Conservation (phyloP, 495 filamentous ascomycete species). For the Penicillium coprophilum region DNA sequence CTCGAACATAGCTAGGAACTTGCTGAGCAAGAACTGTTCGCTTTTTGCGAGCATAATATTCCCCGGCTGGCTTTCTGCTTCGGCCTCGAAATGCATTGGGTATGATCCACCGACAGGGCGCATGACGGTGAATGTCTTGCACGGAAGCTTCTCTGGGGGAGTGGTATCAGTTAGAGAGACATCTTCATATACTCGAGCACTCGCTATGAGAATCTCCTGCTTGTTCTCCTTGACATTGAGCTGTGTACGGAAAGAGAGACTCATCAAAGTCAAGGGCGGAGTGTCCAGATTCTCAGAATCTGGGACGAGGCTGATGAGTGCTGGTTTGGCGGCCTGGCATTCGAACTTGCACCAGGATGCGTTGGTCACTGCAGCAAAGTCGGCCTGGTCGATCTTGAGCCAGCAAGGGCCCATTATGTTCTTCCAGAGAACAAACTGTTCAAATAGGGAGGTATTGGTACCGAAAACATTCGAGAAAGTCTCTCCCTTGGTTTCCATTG, state of each 20-base stretch:
- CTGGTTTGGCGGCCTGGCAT: constrained; percentile 74
- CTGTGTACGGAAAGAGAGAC: constrained; percentile 80
- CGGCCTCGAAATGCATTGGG: constrained; percentile 79
- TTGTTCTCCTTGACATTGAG: constrained; percentile 94
- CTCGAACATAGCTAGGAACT: constrained; percentile 85
- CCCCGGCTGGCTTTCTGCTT: constrained; percentile 68
- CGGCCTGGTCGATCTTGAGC: constrained; percentile 80
- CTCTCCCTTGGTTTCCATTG: constrained; percentile 72
- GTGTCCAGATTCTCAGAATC: constrained; percentile 77
- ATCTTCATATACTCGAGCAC: constrained; percentile 88
- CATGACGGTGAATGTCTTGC: constrained; percentile 87
- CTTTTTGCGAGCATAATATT: constrained; percentile 75
- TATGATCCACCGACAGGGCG: constrained; percentile 73
- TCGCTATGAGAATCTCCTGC: constrained; percentile 89
- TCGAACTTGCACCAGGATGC: constrained; percentile 97
- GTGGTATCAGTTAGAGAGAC: constrained; percentile 85
- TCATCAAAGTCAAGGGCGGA: constrained; percentile 92
- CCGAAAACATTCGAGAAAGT: constrained; percentile 96
- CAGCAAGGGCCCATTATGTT: constrained; percentile 98
- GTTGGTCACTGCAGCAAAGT: constrained; percentile 83
- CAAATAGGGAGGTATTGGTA: constrained; percentile 88
- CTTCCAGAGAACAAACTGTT: constrained; percentile 98
- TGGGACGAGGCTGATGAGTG: constrained; percentile 63
- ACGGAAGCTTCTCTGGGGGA: constrained; percentile 81
- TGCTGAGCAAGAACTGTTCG: constrained; percentile 77